Evolutionary conservation across 1,139 yeast species (phyloP), one percentile per base, ranked within the genome.

Genomic region (Saccharomycopsis phalli): DNA sequence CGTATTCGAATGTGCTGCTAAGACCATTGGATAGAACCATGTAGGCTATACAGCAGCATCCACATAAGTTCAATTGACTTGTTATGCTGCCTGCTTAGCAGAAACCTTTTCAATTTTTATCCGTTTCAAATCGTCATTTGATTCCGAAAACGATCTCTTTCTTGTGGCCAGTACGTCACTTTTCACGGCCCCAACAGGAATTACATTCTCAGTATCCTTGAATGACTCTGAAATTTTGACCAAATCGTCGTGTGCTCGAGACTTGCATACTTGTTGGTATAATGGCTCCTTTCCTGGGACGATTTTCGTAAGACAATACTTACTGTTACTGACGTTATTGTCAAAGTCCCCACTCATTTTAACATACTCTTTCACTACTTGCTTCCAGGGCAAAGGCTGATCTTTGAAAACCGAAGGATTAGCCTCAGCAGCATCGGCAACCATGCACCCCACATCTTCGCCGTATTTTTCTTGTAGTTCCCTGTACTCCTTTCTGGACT

Each of bases 361-460:
- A 27, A 77, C 55, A 49, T 73, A 82, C 49, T 83, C 81, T 34
- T 63, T 65, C 10, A 74, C 68, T 3, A 74, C 63, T 20, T 62
- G 56, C 26, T 62, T 65, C 81, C 91, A 82, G 0, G 73, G 65
- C 35, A 68, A 54, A 1, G 82, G 76, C 0, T 53, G 51, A 8
- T 56, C 56, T 13, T 60, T 56, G 56, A 91, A 91, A 37, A 86
- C 80, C 1, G 94, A 70, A 5, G 95, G 91, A 54, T 91, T 88
- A 7, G 71, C 56, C 58, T 91, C 97, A 0, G 96, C 97, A 25
- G 78, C 76, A 38, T 87, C 82, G 1, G 96, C 98, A 50, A 88
- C 78, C 98, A 91, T 91, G 5, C 86, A 91, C 2, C 97, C 95
- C 11, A 80, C 59, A 43, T 72, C 72, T 2, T 68, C 63, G 0